phyloP scores from a whole-genome alignment of 2,329 filamentous ascomycete genomes.

The Penicillium glabrum region DNA sequence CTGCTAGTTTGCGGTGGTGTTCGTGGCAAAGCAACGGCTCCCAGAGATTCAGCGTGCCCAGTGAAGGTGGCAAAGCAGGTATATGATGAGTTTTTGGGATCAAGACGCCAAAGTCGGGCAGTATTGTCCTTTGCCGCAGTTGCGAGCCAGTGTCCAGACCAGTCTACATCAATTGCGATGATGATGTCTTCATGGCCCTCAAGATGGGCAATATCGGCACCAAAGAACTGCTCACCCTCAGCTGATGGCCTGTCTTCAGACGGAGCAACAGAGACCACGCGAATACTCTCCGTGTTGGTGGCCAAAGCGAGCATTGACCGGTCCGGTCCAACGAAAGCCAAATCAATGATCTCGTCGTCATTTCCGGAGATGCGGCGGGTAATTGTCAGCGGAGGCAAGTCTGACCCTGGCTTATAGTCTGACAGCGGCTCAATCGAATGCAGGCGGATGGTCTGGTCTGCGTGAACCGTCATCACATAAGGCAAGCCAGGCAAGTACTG shows the following conservation, averaged over 20 bases:
- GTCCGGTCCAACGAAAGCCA: slow-evolving; percentile 80
- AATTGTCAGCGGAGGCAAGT: slow-evolving; percentile 59
- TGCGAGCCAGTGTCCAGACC: slow-evolving; percentile 95
- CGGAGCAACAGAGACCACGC: slow-evolving; percentile 70
- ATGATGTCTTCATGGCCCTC: slow-evolving; percentile 95
- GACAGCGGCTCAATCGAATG: slow-evolving; percentile 56
- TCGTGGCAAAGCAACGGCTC: slow-evolving; percentile 81
- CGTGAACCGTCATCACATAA: slow-evolving; percentile 78
- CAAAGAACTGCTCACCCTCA: slow-evolving; percentile 65
- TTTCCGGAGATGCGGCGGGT: slow-evolving; percentile 87
- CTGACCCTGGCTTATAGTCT: slow-evolving; percentile 38
- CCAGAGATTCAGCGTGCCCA: slow-evolving; percentile 90
- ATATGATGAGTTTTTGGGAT: slow-evolving; percentile 71
- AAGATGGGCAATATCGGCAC: slow-evolving; percentile 80
- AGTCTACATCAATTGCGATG: slow-evolving; percentile 90
- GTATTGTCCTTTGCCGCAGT: slow-evolving; percentile 97
- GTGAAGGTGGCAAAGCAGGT: slow-evolving; percentile 80
- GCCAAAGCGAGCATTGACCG: slow-evolving; percentile 82
- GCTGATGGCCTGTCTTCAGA: slow-evolving; percentile 33
- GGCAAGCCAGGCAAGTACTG: slow-evolving; percentile 65
- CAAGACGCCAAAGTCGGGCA: slow-evolving; percentile 84
- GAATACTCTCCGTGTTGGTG: slow-evolving; percentile 91
- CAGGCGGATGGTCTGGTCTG: slow-evolving; percentile 82
- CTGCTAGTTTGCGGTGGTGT: slow-evolving; percentile 66
- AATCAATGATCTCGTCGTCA: slow-evolving; percentile 95